Percentiles rank a stretch among this genome's conserved stretches.
These are phyloP conservation scores for Metschnikowia amazonensis DNA, from an alignment of 805 yeast genomes.

Conservation along the genomic window DNA sequence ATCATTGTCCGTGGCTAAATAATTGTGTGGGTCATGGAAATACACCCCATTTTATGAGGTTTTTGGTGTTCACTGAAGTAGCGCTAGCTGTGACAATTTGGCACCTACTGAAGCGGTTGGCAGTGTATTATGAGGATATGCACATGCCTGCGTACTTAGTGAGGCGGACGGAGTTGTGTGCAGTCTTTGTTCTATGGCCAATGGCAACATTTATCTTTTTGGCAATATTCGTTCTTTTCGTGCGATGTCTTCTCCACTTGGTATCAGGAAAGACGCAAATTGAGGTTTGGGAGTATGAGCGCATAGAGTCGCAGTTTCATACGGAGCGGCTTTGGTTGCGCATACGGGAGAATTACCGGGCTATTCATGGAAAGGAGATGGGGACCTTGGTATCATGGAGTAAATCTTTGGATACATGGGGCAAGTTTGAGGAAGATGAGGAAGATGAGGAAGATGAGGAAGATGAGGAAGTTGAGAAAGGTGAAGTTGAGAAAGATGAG, in stretches of 20 bases:
- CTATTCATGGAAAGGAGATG: slow-evolving; percentile 37
- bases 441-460: no score
- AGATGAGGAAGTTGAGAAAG: no score
- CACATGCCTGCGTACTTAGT: slow-evolving; percentile 55
- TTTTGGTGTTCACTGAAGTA: slow-evolving; percentile 60
- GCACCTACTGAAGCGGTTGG: slow-evolving; percentile 39
- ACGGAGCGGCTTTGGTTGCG: slow-evolving; percentile 52
- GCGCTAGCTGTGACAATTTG: slow-evolving; percentile 46
- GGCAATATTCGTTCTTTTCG: slow-evolving; percentile 54
- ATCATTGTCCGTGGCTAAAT: slow-evolving; percentile 89
- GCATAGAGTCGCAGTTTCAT: slow-evolving; percentile 64
- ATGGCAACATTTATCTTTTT: slow-evolving; percentile 56
- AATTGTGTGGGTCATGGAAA: slow-evolving; percentile 84
- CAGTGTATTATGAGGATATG: slow-evolving; percentile 44
- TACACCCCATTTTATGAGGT: slow-evolving; percentile 75
- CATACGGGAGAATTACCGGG: slow-evolving; percentile 42
- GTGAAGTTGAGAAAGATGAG: no score
- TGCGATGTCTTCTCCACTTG: slow-evolving; percentile 58
- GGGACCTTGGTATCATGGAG: slow-evolving; percentile 50
- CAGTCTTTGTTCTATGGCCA: slow-evolving; percentile 53
- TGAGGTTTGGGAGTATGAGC: slow-evolving; percentile 88
- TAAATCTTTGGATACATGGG: neutral
- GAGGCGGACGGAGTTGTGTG: slow-evolving; percentile 47
- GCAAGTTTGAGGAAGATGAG: no score
- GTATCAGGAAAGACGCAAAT: slow-evolving; percentile 79